Percentiles rank a stretch among this genome's conserved stretches.
phyloP scores from a whole-genome alignment of 164 flowering plant species.

The Vitis cinerea region DNA sequence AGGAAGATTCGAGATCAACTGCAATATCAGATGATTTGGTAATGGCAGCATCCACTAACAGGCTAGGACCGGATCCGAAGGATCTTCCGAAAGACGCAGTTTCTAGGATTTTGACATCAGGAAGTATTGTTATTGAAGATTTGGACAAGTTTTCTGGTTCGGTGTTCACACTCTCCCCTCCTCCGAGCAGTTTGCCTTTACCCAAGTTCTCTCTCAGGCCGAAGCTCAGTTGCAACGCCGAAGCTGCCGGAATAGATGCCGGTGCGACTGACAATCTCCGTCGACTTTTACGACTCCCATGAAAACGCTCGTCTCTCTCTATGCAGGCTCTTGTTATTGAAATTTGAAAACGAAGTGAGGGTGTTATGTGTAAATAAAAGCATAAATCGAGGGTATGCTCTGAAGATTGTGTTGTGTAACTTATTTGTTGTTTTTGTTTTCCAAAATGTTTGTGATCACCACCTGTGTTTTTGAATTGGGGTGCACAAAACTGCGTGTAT shows the following conservation, averaged over 20 bases:
- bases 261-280: slow-evolving; percentile 44
- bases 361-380: slow-evolving; percentile 5
- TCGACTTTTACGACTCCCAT: slow-evolving; percentile 36
- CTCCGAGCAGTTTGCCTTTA: slow-evolving; percentile 85
- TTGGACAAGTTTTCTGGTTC: slow-evolving; percentile 35
- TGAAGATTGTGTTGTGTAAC: background rate
- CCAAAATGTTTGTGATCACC: slow-evolving; percentile 18
- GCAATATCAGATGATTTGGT: background rate
- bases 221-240: slow-evolving; percentile 54
- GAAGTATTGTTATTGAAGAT: background rate
- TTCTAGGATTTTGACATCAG: slow-evolving; percentile 23
- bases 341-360: no score
- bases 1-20: background rate
- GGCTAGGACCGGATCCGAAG: slow-evolving; percentile 52
- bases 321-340: no score
- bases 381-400: background rate
- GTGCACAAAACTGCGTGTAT: slow-evolving; percentile 11
- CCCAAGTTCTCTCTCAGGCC: slow-evolving; percentile 67
- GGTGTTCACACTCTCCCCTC: slow-evolving; percentile 46
- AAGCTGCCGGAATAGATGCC: slow-evolving; percentile 45
- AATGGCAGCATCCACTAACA: slow-evolving; percentile 12
- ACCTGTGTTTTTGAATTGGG: slow-evolving; percentile 23
- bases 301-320: no score
- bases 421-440: background rate
- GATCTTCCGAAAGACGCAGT: slow-evolving; percentile 37